Evolutionary conservation across 768 basidiomycete species (phyloP), one percentile per base, ranked within the genome.

Genomic region (Hemileccinum rubropunctum): DNA sequence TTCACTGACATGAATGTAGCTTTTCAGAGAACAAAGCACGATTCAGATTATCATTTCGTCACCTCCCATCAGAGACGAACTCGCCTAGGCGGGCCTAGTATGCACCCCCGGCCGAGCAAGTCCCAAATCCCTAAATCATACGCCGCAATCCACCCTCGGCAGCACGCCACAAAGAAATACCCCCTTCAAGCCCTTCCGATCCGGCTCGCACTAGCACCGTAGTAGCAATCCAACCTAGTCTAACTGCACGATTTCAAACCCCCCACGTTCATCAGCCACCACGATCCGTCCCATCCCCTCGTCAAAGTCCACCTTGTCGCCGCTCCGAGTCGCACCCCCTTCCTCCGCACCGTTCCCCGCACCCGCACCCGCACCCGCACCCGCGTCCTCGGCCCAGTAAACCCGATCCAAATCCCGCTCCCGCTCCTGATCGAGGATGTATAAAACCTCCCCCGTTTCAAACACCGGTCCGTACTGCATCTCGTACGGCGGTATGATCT

Each of bases 211-310:
- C 23, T 23, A 6, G 6, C 23, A 6, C 23, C 23, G 6, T 23
- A 6, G 23, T 23, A 23, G n/a, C n/a, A n/a, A n/a, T n/a, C n/a
- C n/a, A n/a, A 28, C 27, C 20, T 45, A 63, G 20, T 48, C 50
- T 34, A 68, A 28, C 26, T 66, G 52, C 6, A 64, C 53, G 42
- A 68, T 54, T 4, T 66, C 67, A 23, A 66, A 64, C 4, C 61
- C 65, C 2, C 65, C 64, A 17, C 39, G 30, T 47, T 42, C 57
- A 15, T 42, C 64, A 12, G 59, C 59, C 41, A 66, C 61, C 30
- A 66, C 66, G 14, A 68, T 51, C 17, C 66, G 61, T 20, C 66
- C 66, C 54, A 64, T 66, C 3, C 64, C 62, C 44, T 66, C 64
- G 17, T 66, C 64, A 28, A 66, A 66, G 37, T 66, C 64, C 39